Conservation (phyloP, 179 eudicot species). For the Heliamphora pulchella region DNA sequence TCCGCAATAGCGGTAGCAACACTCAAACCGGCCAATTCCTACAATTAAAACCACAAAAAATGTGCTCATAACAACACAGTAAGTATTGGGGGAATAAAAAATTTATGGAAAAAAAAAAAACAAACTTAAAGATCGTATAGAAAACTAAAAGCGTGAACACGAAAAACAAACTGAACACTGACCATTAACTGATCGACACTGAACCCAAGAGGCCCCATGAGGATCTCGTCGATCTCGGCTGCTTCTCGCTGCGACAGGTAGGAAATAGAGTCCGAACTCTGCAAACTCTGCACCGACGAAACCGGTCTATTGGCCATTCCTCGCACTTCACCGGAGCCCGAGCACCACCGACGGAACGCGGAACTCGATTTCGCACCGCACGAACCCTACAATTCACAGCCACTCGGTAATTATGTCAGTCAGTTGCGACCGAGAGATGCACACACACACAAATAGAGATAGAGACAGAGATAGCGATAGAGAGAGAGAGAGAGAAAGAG, state of each 20-base stretch:
- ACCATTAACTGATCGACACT: conserved; percentile 97
- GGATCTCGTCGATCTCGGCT: conserved; percentile 68
- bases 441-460: not conserved
- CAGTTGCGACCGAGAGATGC: not conserved
- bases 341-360: conserved; percentile 29
- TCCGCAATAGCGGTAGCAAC: conserved; percentile 88
- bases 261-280: conserved; percentile 42
- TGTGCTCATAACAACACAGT: not conserved
- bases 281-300: conserved; percentile 18
- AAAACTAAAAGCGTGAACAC: not conserved
- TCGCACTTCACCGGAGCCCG: conserved; percentile 22
- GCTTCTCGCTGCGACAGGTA: conserved; percentile 74
- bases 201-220: conserved; percentile 94
- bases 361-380: conserved; percentile 24
- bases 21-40: conserved; percentile 98
- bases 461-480: not conserved
- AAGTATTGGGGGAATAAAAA: not conserved
- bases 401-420: not conserved
- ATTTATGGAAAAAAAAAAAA: too few species aligned
- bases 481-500: not conserved
- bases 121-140: not conserved
- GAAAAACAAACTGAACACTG: not conserved
- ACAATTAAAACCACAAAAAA: conserved; percentile 7
- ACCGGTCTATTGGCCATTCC: conserved; percentile 28
- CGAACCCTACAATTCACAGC: conserved; percentile 36